Base-by-base conservation (phyloP, 768 basidiomycete genomes). In the Boletales sp. region DNA sequence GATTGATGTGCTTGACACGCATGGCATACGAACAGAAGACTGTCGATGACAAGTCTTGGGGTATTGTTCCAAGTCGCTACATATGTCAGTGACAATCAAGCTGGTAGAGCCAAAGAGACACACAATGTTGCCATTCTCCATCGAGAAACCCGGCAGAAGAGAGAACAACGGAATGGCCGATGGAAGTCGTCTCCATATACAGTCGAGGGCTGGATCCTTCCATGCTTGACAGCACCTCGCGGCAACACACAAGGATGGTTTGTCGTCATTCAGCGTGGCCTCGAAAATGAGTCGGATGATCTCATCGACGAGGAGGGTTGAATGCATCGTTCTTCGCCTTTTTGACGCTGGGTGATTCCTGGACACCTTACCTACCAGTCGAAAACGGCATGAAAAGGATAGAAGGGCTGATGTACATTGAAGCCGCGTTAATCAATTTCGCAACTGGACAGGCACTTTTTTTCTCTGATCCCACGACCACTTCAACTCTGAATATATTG, bases 181-280 rank as follows among this genome's bases (percentile, higher is more conserved):
- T 25, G 68, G 55, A 19, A 80, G 59, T 31, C 65, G 66, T 49
- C 63, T 56, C 78, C 78, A 81, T 14, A 78, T 50, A 30, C 64
- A 56, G 58, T 81, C 77, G 14, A 80, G 51, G 14, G 78, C 75
- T 30, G 77, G 78, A 31, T 74, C 72, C 40, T 65, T 72, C 77
- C 78, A 81, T 25, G 75, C 65, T 59, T 56, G 67, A 57, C 76
- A 80, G 35, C 64, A 71, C 49, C 70, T 70, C 2, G 76, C 74
- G n/a, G 66, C 60, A 32, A 54, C 56, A 37, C 66, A 61, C 14
- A 81, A 69, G 12, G 69, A 60, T 13, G 44, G 19, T 37, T 57
- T 61, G 17, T 63, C 62, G 37, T 66, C 48, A 36, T 69, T 62
- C 32, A 66, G 55, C 45, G 63, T 57, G 46, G 60, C 59, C n/a